These are phyloP conservation scores for Betula pendula DNA, from an alignment of 306 rosid genomes.

Conservation along the genomic window DNA sequence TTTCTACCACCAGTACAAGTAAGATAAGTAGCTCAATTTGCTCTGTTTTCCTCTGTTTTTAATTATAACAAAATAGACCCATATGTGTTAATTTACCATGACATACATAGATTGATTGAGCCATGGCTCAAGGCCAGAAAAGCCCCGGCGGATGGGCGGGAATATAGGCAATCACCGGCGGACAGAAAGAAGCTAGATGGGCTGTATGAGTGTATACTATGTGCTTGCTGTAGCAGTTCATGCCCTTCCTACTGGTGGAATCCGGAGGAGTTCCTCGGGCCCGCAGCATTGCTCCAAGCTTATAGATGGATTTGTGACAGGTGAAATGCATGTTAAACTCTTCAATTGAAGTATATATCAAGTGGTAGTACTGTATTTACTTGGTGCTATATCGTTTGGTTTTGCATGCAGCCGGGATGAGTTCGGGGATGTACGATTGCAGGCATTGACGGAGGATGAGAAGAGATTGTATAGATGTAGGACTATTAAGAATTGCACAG, in stretches of 20 bases:
- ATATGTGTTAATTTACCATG: not conserved
- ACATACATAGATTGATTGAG: constrained; percentile 30
- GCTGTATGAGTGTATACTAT: constrained; percentile 42
- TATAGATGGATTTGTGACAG: constrained; percentile 38
- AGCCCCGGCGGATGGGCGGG: constrained; percentile 29
- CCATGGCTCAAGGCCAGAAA: constrained; percentile 47
- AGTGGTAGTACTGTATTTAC: too few relatives aligned
- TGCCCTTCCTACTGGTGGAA: constrained; percentile 58
- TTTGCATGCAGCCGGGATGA: constrained; percentile 33
- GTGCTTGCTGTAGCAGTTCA: constrained; percentile 48
- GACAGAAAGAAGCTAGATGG: constrained; percentile 46
- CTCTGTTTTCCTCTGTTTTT: not conserved
- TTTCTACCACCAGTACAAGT: constrained; percentile 51
- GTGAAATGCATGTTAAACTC: too few relatives aligned
- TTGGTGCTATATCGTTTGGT: not conserved
- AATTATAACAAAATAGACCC: not conserved
- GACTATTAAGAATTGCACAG: constrained; percentile 36
- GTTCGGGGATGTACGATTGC: constrained; percentile 24
- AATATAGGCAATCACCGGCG: constrained; percentile 33
- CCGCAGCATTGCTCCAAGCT: constrained; percentile 41
- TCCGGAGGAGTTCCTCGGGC: constrained; percentile 41
- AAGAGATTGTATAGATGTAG: constrained; percentile 30
- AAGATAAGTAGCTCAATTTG: not conserved
- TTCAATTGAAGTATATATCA: too few relatives aligned
- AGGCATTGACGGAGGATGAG: constrained; percentile 35